phyloP scores from a whole-genome alignment of 169 alveolate genomes.

The Cryptosporidium meleagridis region DNA sequence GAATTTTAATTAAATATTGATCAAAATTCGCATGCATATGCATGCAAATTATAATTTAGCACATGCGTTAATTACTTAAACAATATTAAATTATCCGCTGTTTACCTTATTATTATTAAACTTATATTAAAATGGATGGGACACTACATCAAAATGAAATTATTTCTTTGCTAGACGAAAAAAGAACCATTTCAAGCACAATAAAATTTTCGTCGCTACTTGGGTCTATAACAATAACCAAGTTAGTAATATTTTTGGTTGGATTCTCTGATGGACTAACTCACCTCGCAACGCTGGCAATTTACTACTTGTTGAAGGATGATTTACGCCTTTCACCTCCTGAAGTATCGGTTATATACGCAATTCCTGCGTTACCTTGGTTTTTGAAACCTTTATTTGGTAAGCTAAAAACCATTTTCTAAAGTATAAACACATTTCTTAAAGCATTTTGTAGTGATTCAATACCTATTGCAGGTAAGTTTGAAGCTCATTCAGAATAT shows the following conservation, averaged over 20 bases:
- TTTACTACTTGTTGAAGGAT: slow-evolving; percentile 88
- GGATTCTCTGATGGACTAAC: slow-evolving; percentile 91
- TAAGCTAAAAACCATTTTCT: neutral
- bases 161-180: slow-evolving; percentile 57
- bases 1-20: neutral
- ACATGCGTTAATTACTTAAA: neutral
- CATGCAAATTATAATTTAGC: slow-evolving; percentile 13
- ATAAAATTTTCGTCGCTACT: slow-evolving; percentile 26
- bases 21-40: neutral
- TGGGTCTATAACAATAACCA: slow-evolving; percentile 43
- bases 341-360: slow-evolving; percentile 84
- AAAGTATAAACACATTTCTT: neutral
- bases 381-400: slow-evolving; percentile 78
- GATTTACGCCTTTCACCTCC: slow-evolving; percentile 80
- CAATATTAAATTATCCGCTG: neutral
- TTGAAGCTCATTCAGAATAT: neutral
- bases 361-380: slow-evolving; percentile 90
- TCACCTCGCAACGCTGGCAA: slow-evolving; percentile 88
- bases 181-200: slow-evolving; percentile 27
- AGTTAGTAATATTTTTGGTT: slow-evolving; percentile 80
- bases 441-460: slow-evolving; percentile 85
- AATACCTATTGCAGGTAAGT: slow-evolving; percentile 77
- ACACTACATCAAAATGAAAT: slow-evolving; percentile 57
- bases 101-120: neutral
- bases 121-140: neutral